Base-by-base conservation (phyloP, 192 early-diverging fungal genomes). In the Backusella psychrophila region DNA sequence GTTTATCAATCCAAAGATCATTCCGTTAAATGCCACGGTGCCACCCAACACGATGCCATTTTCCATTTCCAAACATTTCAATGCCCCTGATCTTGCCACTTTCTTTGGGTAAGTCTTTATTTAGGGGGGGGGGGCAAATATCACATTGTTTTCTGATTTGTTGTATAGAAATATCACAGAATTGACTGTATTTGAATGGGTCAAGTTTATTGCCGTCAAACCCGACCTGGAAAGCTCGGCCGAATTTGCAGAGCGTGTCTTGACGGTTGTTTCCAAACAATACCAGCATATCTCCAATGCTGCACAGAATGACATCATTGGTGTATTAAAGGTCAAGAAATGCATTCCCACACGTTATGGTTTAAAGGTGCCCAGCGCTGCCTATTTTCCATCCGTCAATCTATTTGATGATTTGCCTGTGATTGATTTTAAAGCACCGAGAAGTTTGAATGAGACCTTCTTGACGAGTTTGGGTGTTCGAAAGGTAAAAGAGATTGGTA, bases 331-430 rank as follows among this genome's bases (percentile, higher is more conserved):
- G 9, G 59, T 75, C 17, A 86, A 87, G 75, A 83, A 67, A 34
- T 95, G 94, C 77, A 89, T 96, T 23, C 89, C 89, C 1, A 96
- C 96, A 7, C 86, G 87, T 67, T 77, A 81, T 12, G 94, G 96
- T 7, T 82, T 96, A 75, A 85, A 89, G 42, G 3, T 84, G 0
- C 93, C 95, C 0, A 73, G 65, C 7, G 92, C 95, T 15, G 81
- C 91, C 0, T 97, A 97, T 75, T 95, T 96, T 80, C 81, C 80
- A 21, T 89, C 82, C 12, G 96, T 95, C 0, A 93, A 90, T 7
- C 77, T 97, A 1, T 96, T 97, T 84, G 89, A 88, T 17, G 94
- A 96, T 79, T 81, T 97, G 29, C 94, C 96, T 1, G 87, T 91
- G 2, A 85, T 95, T 31, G 41, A 82, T 7, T 89, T 95, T 26